Evolutionary conservation across 345 rosid genomes (phyloP), one percentile per base, ranked within the genome.

Genomic region (Draba incana): DNA sequence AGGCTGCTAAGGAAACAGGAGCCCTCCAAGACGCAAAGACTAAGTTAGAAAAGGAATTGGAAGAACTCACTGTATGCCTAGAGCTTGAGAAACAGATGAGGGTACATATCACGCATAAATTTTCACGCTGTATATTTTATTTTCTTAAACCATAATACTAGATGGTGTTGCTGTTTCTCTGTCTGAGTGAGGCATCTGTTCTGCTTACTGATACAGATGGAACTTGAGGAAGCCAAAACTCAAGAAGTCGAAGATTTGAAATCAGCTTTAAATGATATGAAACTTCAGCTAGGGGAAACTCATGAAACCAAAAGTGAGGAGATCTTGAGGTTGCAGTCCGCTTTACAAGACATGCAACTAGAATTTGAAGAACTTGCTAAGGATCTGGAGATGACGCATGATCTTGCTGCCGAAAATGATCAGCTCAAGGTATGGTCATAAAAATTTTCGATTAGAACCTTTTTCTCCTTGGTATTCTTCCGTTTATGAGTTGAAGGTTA

Each of bases 391-490:
- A 71, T 83, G 76, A 76, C 81, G 75, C 71, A 86, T 54, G 87
- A 86, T 71, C 91, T 94, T 48, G 77, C 80, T 10, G 78, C 81
- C 27, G 99, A 94, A 84, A 94, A 86, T 84, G 92, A 91, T 75
- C 78, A 84, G 57, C 90, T 94, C 68, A 91, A 89, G 91, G 99
- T 83, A 60, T 71, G 58, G 58, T 41, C 71, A 33, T 62, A 63
- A 52, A 42, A 48, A 51, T 76, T 74, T 49, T 45, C 30, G 25
- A 70, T 60, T 37, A 52, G 25, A 39, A 25, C n/a, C 27, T 62
- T 69, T 31, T 3, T 44, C 16, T 53, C 67, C 24, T 56, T 11
- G n/a, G 31, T 25, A 41, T 14, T 54, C 51, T 23, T 65, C 28
- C 10, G 38, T 28, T 47, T 53, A 12, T 43, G 52, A 38, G 41